Percentiles rank a stretch among this genome's conserved stretches.
These are phyloP conservation scores for Leccinum pellstonianum DNA, from an alignment of 768 basidiomycete species.

Conservation along the genomic window DNA sequence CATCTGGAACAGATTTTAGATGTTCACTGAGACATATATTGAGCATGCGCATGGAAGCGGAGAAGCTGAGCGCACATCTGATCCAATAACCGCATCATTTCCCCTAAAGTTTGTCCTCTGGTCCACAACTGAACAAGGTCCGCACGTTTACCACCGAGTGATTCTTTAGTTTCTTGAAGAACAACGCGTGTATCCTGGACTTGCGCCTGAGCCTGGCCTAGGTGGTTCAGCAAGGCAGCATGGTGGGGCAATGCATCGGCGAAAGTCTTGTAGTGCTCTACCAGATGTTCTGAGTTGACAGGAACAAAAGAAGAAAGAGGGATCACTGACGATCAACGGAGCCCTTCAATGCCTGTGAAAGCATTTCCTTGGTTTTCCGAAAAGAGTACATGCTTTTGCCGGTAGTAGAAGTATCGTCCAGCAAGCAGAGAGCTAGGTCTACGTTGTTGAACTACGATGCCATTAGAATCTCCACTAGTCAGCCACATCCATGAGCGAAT, in stretches of 20 bases:
- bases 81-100: too few species aligned
- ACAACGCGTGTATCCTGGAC: slow-evolving; percentile 66
- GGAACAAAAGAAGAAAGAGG: slow-evolving; percentile 2
- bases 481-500: neutral
- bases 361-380: slow-evolving; percentile 67
- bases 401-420: slow-evolving; percentile 67
- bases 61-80: too few species aligned
- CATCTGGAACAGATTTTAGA: too few species aligned
- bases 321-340: slow-evolving; percentile 77
- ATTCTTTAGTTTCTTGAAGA: slow-evolving; percentile 77
- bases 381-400: slow-evolving; percentile 81
- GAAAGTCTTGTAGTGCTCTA: slow-evolving; percentile 92
- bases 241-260: slow-evolving; percentile 94
- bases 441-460: slow-evolving; percentile 83
- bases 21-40: too few species aligned
- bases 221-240: slow-evolving; percentile 68
- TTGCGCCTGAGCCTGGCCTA: slow-evolving; percentile 72
- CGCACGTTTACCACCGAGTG: slow-evolving; percentile 75
- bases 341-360: slow-evolving; percentile 79
- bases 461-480: slow-evolving; percentile 8
- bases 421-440: slow-evolving; percentile 84
- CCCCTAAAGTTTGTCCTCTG: too few species aligned
- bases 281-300: slow-evolving; percentile 9
- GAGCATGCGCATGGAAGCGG: too few species aligned
- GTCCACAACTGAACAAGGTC: too few species aligned